Conservation (phyloP, 176 grass and related monocot genomes). For the Stipa capillata region DNA sequence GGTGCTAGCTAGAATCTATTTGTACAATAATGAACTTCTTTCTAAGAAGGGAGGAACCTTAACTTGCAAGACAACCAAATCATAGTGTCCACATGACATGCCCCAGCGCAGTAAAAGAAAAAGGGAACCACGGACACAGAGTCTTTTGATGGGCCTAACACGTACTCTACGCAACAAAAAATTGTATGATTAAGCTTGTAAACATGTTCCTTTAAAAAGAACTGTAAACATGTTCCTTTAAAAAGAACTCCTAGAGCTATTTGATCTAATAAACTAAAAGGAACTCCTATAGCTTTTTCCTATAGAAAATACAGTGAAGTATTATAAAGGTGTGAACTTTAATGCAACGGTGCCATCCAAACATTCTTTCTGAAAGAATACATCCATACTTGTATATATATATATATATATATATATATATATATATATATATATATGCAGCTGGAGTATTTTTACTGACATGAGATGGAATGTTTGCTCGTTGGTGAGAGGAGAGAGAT, state of each 20-base stretch:
- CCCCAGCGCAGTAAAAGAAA: neutral
- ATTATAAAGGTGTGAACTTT: neutral
- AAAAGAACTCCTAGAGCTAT: too few species aligned
- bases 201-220: too few species aligned
- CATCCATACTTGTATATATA: neutral
- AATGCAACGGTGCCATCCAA: neutral
- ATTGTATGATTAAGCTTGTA: neutral
- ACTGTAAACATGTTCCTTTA: too few species aligned
- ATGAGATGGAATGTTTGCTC: neutral
- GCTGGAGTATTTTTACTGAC: too few species aligned
- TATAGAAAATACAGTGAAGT: neutral
- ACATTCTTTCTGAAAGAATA: neutral
- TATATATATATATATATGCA: too few species aligned
- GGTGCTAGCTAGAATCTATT: neutral
- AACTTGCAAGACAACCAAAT: conserved; percentile 26
- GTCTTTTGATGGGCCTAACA: conserved; percentile 57
- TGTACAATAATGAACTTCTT: neutral
- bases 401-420: too few species aligned
- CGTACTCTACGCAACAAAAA: conserved; percentile 13
- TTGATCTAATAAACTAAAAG: too few species aligned
- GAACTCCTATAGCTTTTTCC: neutral
- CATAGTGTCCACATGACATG: too few species aligned
- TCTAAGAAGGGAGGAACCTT: conserved; percentile 3
- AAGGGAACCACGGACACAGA: neutral
- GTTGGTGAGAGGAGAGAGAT: neutral